A percentile compares a stretch with the other conserved stretches of the same genome.
Conservation (phyloP, 345 rosid genomes). For the Xanthoceras sorbifolium region DNA sequence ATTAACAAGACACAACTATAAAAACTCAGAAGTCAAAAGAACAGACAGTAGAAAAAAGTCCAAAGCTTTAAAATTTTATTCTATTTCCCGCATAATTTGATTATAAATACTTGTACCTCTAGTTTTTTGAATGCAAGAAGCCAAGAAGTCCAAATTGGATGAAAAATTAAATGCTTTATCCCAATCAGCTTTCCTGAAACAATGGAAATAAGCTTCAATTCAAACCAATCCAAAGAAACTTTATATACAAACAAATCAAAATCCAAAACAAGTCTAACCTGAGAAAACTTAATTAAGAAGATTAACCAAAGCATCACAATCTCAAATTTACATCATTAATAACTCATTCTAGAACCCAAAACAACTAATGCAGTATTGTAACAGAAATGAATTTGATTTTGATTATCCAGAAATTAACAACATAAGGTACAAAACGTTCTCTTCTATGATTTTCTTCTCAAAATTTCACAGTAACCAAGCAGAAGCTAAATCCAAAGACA, state of each 20-base stretch:
- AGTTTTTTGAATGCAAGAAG: constrained; percentile 59
- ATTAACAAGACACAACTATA: background rate
- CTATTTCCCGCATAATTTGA: background rate
- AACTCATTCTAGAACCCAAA: constrained; percentile 12
- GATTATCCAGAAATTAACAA: constrained; percentile 12
- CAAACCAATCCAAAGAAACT: background rate
- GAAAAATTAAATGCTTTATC: constrained; percentile 78
- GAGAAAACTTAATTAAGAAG: background rate
- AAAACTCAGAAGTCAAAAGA: background rate
- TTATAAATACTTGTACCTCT: constrained; percentile 43
- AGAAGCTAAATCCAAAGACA: background rate
- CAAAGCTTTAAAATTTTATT: background rate
- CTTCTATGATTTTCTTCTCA: background rate
- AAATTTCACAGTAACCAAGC: background rate
- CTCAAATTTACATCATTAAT: background rate
- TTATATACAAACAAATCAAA: background rate
- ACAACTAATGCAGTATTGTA: constrained; percentile 4
- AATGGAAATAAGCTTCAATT: constrained; percentile 13
- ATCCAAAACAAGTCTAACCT: background rate
- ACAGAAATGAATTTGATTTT: background rate
- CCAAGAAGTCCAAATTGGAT: constrained; percentile 67
- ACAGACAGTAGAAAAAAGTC: background rate
- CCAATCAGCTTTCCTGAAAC: constrained; percentile 89
- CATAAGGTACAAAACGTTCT: background rate
- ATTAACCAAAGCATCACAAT: background rate